phyloP scores from a whole-genome alignment of 768 basidiomycete genomes.

The Termitomyces eurrhizus region DNA sequence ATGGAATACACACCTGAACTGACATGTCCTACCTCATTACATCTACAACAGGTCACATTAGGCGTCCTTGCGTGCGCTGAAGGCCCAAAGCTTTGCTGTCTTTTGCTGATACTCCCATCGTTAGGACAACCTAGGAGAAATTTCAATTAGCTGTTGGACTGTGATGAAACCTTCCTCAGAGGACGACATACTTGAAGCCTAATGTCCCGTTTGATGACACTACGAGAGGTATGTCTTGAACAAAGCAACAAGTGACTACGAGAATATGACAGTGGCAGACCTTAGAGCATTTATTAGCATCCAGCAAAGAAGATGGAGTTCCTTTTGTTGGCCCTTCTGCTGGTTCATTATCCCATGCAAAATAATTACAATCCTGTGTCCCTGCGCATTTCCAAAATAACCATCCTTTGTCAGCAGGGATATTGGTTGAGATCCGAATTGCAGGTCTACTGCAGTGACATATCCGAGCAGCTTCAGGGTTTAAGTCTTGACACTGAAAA shows the following conservation, averaged over 20 bases:
- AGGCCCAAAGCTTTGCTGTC: conserved; percentile 42
- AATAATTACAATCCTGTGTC: conserved; percentile 21
- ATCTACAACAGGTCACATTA: conserved; percentile 46
- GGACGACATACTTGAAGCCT: conserved; percentile 53
- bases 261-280: too few species aligned
- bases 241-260: background rate
- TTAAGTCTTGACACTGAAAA: conserved; percentile 16
- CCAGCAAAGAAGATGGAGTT: conserved; percentile 10
- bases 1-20: too few species aligned
- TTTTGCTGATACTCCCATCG: conserved; percentile 31
- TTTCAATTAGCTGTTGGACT: too few species aligned
- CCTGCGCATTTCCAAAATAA: conserved; percentile 70
- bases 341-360: conserved; percentile 52
- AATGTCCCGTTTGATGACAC: conserved; percentile 67
- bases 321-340: conserved; percentile 13
- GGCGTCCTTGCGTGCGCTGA: conserved; percentile 23
- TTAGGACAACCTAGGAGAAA: conserved; percentile 46
- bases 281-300: conserved; percentile 43
- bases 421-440: conserved; percentile 51
- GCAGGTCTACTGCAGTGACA: conserved; percentile 62
- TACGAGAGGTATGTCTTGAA: conserved; percentile 19
- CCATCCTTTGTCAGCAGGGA: conserved; percentile 71
- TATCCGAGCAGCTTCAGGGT: conserved; percentile 17
- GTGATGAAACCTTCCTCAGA: background rate
- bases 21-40: conserved; percentile 41